phyloP scores from a whole-genome alignment of 192 early-diverging fungal species.

The Dissophora globulifera region DNA sequence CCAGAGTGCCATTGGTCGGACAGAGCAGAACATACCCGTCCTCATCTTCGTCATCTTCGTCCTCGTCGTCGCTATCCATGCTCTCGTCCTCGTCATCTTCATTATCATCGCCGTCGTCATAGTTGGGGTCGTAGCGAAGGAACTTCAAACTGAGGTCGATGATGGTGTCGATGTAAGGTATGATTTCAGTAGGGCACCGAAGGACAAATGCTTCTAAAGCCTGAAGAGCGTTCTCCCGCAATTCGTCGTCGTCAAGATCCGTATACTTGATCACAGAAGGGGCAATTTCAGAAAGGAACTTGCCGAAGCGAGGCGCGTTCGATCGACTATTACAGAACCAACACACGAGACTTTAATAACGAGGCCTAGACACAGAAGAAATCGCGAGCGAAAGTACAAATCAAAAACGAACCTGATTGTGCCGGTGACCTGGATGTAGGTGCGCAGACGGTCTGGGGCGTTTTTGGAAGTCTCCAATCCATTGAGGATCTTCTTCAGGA shows the following conservation, averaged over 20 bases:
- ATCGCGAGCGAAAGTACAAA: background rate
- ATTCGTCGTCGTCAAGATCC: slow-evolving; percentile 76
- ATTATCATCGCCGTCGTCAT: slow-evolving; percentile 78
- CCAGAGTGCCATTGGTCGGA: too few species aligned
- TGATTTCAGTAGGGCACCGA: slow-evolving; percentile 81
- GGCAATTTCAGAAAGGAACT: slow-evolving; percentile 69
- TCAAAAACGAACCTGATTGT: slow-evolving; percentile 67
- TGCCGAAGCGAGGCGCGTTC: slow-evolving; percentile 73
- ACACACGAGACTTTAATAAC: too few species aligned
- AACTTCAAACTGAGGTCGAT: slow-evolving; percentile 70
- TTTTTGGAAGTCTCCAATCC: slow-evolving; percentile 64
- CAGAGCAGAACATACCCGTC: slow-evolving; percentile 63
- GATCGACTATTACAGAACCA: slow-evolving; percentile 66
- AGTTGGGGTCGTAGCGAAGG: slow-evolving; percentile 89
- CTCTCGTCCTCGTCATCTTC: slow-evolving; percentile 72
- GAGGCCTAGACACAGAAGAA: too few species aligned
- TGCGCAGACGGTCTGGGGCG: slow-evolving; percentile 73
- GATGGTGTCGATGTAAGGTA: slow-evolving; percentile 68
- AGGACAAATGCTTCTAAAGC: slow-evolving; percentile 81
- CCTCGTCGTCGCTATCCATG: slow-evolving; percentile 69
- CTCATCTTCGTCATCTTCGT: slow-evolving; percentile 72
- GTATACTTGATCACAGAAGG: slow-evolving; percentile 71
- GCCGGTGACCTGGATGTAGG: slow-evolving; percentile 77
- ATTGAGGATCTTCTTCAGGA: slow-evolving; percentile 64
- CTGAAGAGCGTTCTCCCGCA: slow-evolving; percentile 85